These are phyloP conservation scores for Flaveria linearis DNA, from an alignment of 129 eudicot species.

Conservation along the genomic window DNA sequence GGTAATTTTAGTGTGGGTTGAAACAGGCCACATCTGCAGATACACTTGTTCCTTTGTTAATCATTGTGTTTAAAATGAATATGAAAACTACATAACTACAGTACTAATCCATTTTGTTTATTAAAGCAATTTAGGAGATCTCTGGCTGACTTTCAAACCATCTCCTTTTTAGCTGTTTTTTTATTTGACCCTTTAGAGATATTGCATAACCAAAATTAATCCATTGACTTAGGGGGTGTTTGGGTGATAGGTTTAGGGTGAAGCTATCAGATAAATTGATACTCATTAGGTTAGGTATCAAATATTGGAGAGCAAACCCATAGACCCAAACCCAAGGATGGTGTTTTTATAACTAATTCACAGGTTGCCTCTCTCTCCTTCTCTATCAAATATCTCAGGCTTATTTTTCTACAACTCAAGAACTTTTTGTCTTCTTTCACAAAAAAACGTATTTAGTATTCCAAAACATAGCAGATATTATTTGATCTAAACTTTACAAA, in stretches of 20 bases:
- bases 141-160: background rate
- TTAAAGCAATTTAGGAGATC: background rate
- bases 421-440: background rate
- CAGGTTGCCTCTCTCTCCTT: background rate
- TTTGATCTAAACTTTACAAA: background rate
- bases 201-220: background rate
- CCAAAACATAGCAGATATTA: background rate
- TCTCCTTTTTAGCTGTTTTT: background rate
- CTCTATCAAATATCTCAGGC: background rate
- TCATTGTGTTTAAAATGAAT: background rate
- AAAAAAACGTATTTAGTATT: background rate
- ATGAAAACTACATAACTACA: background rate
- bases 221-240: background rate
- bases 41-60: conserved; percentile 2
- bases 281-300: background rate
- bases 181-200: background rate
- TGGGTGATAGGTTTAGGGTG: background rate
- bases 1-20: background rate
- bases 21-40: background rate
- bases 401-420: background rate
- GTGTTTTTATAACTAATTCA: background rate
- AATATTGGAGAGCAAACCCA: background rate
- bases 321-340: background rate
- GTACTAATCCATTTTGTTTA: background rate
- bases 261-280: background rate